These are phyloP conservation scores for Lippia alba DNA, from an alignment of 305 asterid species.

Conservation along the genomic window DNA sequence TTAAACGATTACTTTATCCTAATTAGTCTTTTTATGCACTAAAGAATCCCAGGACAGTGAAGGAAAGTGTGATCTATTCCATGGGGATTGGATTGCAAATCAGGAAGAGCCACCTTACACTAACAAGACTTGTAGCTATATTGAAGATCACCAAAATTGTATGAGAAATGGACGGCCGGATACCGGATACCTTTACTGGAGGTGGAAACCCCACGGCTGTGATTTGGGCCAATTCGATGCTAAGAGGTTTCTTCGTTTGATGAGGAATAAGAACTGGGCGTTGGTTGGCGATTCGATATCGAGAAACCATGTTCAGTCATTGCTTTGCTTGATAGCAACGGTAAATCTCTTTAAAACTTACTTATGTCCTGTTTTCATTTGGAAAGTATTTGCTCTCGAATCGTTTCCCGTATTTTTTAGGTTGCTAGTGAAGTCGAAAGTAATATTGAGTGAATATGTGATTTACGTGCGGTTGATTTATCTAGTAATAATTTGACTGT, in stretches of 20 bases:
- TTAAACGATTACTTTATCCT: conserved; percentile 1
- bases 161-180: conserved; percentile 70
- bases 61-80: conserved; percentile 60
- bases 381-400: too few species aligned
- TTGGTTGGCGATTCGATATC: conserved; percentile 87
- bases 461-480: too few species aligned
- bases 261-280: conserved; percentile 77
- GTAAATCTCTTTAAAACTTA: conserved; percentile 40
- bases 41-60: conserved; percentile 20
- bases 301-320: conserved; percentile 75
- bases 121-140: conserved; percentile 61
- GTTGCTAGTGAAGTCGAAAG: too few species aligned
- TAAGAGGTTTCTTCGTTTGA: conserved; percentile 53
- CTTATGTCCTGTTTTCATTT: background rate
- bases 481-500: too few species aligned
- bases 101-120: conserved; percentile 65
- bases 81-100: conserved; percentile 75
- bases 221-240: conserved; percentile 64
- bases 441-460: too few species aligned
- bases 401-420: too few species aligned
- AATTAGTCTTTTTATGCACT: conserved; percentile 10
- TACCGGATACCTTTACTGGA: conserved; percentile 66
- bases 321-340: conserved; percentile 73
- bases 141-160: conserved; percentile 66
- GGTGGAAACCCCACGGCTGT: conserved; percentile 79